Evolutionary conservation across 345 rosid species (phyloP), one percentile per base, ranked within the genome.

Genomic region (Adansonia digitata): DNA sequence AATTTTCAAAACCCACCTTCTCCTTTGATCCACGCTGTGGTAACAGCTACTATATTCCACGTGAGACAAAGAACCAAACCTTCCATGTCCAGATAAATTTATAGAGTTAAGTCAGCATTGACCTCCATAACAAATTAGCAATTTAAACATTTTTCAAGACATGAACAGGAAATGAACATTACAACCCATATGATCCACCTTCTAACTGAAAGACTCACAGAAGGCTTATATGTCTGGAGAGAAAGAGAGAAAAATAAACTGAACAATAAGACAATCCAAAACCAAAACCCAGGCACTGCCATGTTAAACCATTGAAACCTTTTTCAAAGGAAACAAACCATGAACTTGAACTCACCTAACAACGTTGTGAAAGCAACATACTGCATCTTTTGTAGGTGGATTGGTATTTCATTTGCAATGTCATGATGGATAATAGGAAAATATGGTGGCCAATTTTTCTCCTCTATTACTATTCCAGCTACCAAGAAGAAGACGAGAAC

Each of bases 351-450:
- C 89, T 70, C 82, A 95, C 98, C 99, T 87, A 95, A 83, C 77
- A 80, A 85, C 72, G 99, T 93, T 51, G 97, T 90, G 85, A 93
- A 95, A 64, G 99, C 98, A 72, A 93, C 94, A 34, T 95, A 95
- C 68, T 90, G 98, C 77, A 87, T 79, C 84, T 80, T 88, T 83
- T 91, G 99, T 66, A 96, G 87, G 81, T 96, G 99, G 73, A 93
- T 80, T 37, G 99, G 99, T 82, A 93, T 96, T 86, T 96, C 99
- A 73, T 86, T 93, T 74, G 91, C 82, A 76, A 96, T 93, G 83
- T 93, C 98, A 81, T 96, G 97, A 81, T 96, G 99, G 83, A 96
- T 96, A 45, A 96, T 20, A 14, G 99, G 99, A 61, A 91, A 93
- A 85, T 87, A 86, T 24, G 94, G 94, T 0, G 99, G 99, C 97